These are phyloP conservation scores for Flaveria ramosissima DNA, from an alignment of 129 eudicot genomes.

Conservation along the genomic window DNA sequence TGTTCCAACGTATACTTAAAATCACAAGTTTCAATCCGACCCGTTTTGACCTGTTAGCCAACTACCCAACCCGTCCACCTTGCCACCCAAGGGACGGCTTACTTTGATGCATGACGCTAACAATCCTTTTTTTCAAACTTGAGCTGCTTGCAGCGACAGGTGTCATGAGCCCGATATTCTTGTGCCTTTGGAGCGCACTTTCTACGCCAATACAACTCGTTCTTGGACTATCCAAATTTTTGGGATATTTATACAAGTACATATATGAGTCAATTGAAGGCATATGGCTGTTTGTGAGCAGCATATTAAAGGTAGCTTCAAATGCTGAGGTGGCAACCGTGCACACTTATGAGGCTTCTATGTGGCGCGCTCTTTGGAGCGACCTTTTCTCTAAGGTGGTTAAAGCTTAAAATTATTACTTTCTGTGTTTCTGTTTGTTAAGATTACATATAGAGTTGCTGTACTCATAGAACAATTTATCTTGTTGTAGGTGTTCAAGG, in stretches of 20 bases:
- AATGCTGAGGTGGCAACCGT: constrained; percentile 64
- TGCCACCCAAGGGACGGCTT: not conserved
- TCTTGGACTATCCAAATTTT: constrained; percentile 47
- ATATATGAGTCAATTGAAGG: constrained; percentile 46
- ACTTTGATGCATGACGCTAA: constrained; percentile 7
- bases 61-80: not conserved
- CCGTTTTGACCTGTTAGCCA: not conserved
- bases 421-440: not conserved
- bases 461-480: constrained; percentile 23
- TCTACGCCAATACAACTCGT: constrained; percentile 68
- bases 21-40: not conserved
- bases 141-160: constrained; percentile 53
- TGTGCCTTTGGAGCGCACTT: constrained; percentile 57
- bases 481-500: constrained; percentile 64
- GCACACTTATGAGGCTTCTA: constrained; percentile 62
- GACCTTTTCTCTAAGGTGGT: constrained; percentile 87
- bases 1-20: not conserved
- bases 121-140: constrained; percentile 15
- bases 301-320: constrained; percentile 53
- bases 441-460: not conserved
- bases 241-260: constrained; percentile 43
- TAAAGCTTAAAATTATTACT: not conserved
- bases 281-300: constrained; percentile 52
- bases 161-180: constrained; percentile 65
- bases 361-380: constrained; percentile 90